Conservation (phyloP, 208 protist genomes). For the Leishmania arabica region DNA sequence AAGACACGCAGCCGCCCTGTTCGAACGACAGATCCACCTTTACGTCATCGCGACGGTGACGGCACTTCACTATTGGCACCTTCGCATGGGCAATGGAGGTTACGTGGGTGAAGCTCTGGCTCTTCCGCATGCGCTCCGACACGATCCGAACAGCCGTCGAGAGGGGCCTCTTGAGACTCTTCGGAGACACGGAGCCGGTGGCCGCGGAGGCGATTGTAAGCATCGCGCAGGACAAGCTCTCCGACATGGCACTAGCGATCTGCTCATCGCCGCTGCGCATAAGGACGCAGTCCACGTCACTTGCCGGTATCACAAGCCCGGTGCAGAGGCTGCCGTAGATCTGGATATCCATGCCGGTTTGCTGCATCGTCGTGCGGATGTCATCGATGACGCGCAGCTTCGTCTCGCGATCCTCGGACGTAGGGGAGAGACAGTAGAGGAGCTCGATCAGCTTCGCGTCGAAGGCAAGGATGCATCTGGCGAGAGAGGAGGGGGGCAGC, state of each 20-base stretch:
- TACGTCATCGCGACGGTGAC: constrained; percentile 36
- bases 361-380: constrained; percentile 32
- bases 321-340: constrained; percentile 83
- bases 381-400: constrained; percentile 52
- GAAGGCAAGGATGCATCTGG: constrained; percentile 26
- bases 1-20: constrained; percentile 56
- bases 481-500: constrained; percentile 6
- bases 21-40: constrained; percentile 82
- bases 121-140: constrained; percentile 46
- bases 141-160: constrained; percentile 41
- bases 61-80: constrained; percentile 87
- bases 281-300: constrained; percentile 85
- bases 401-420: constrained; percentile 21
- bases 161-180: constrained; percentile 24
- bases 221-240: constrained; percentile 15
- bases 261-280: constrained; percentile 19
- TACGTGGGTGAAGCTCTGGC: constrained; percentile 38
- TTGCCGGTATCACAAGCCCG: constrained; percentile 70
- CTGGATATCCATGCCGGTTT: constrained; percentile 41
- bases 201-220: constrained; percentile 9
- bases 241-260: constrained; percentile 10
- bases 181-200: constrained; percentile 3
- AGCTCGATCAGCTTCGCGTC: constrained; percentile 55
- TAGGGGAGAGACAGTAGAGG: constrained; percentile 47
- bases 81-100: constrained; percentile 58